Conservation (phyloP, 441 rosid genomes). For the Erodium moschatum region DNA sequence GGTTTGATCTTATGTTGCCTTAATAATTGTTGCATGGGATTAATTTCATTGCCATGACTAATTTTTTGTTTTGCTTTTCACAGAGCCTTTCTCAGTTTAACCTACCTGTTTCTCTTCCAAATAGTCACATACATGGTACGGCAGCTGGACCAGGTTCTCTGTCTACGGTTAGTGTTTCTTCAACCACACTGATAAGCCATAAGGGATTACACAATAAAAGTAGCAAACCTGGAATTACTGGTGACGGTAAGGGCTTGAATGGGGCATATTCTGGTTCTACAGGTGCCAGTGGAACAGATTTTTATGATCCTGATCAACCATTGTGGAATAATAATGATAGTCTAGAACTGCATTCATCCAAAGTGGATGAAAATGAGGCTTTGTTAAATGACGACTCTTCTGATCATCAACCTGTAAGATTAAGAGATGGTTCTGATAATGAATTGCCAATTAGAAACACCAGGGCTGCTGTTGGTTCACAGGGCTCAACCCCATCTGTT, state of each 20-base stretch:
- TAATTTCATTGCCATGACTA: conserved; percentile 13
- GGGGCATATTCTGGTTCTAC: conserved; percentile 43
- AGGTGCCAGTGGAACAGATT: conserved; percentile 52
- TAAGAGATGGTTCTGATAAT: conserved; percentile 34
- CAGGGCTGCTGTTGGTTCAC: conserved; percentile 32
- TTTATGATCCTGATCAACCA: conserved; percentile 99
- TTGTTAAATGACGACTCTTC: conserved; percentile 39
- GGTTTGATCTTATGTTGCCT: background rate
- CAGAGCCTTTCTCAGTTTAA: conserved; percentile 99
- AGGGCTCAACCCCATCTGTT: conserved; percentile 41
- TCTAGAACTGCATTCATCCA: conserved; percentile 58
- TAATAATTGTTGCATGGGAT: background rate
- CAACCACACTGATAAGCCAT: conserved; percentile 37
- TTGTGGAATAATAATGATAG: conserved; percentile 64
- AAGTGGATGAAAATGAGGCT: conserved; percentile 45
- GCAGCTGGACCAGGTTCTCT: conserved; percentile 52
- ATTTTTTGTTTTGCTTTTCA: conserved; percentile 29
- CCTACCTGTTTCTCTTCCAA: conserved; percentile 89
- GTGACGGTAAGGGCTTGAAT: conserved; percentile 53
- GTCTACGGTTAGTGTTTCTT: conserved; percentile 43
- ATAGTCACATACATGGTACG: conserved; percentile 53
- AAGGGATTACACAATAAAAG: conserved; percentile 52
- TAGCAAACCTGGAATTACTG: conserved; percentile 49
- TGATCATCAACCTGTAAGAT: conserved; percentile 32
- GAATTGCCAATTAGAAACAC: conserved; percentile 34